Evolutionary conservation across 768 basidiomycete species (phyloP).

Genomic region (Boletus huronensis): DNA sequence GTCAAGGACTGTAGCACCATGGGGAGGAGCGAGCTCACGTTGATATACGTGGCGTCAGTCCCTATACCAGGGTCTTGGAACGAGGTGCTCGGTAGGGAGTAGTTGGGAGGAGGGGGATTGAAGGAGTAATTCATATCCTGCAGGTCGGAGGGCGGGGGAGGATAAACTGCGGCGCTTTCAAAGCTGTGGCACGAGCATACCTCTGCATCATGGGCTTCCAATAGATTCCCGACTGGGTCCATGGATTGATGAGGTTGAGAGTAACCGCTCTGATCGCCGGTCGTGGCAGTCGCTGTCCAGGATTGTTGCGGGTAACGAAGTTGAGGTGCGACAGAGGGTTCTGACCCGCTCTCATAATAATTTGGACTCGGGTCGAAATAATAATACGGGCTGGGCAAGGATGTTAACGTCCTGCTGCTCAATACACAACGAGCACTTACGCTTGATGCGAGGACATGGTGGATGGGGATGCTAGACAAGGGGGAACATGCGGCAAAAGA

Average conservation of each 20-base stretch:
- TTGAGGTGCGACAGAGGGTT: background rate
- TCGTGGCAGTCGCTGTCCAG: constrained; percentile 3
- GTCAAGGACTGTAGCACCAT: background rate
- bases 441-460: constrained; percentile 21
- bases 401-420: constrained; percentile 1
- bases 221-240: background rate
- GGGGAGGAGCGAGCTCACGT: constrained; percentile 3
- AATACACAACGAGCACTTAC: constrained; percentile 10
- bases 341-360: constrained; percentile 6
- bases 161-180: background rate
- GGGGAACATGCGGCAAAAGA: constrained; percentile 4
- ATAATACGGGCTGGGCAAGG: constrained; percentile 3
- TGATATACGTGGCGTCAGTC: constrained; percentile 1
- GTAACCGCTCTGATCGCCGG: background rate
- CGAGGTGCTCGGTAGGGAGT: background rate
- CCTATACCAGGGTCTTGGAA: background rate
- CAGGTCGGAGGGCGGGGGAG: background rate
- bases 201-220: constrained; percentile 2
- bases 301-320: background rate
- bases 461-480: constrained; percentile 1
- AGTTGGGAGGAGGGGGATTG: background rate
- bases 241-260: constrained; percentile 2
- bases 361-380: background rate
- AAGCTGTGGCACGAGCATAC: constrained; percentile 10
- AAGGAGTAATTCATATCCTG: constrained; percentile 6